These are phyloP conservation scores for sunflower (Helianthus annuus) DNA, from an alignment of 129 eudicot species.

Conservation along the genomic window HanXRQr2.0-SUNRISE NC_035437.2:8535630-8536129, in stretches of 20 bases:
- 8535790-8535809: slow-evolving; percentile 87
- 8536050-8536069: slow-evolving; percentile 64
- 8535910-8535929: neutral
- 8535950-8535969: slow-evolving; percentile 94
- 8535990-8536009: slow-evolving; percentile 91
- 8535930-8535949: slow-evolving; percentile 51
- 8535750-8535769: slow-evolving; percentile 88
- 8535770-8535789: slow-evolving; percentile 95
- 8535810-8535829: slow-evolving; percentile 81
- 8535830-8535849: slow-evolving; percentile 96
- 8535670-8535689: no score
- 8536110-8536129: slow-evolving; percentile 86
- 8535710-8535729: slow-evolving; percentile 53
- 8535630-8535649: no score
- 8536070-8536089: slow-evolving; percentile 97
- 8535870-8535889: neutral
- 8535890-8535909: neutral
- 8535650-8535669: no score
- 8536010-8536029: slow-evolving; percentile 95
- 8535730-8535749: slow-evolving; percentile 85
- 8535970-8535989: slow-evolving; percentile 87
- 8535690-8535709: neutral
- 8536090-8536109: slow-evolving; percentile 91
- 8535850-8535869: slow-evolving; percentile 81
- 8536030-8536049: slow-evolving; percentile 85